These are phyloP conservation scores for Salix brachista DNA, from an alignment of 345 rosid genomes.

Conservation along the genomic window DNA sequence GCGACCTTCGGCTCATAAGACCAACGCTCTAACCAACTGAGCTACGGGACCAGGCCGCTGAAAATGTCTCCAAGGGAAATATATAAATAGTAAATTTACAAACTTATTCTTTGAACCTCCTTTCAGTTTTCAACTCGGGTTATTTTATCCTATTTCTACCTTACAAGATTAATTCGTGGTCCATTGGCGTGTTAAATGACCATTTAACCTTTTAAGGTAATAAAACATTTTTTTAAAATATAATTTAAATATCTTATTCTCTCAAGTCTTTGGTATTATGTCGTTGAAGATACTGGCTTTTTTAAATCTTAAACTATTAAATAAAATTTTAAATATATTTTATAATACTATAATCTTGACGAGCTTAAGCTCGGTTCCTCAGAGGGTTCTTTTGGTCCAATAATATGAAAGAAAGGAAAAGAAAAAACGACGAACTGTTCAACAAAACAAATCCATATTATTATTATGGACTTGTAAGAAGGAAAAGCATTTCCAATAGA, in stretches of 20 bases:
- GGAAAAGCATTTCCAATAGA: too few relatives aligned
- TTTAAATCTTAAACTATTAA: too few relatives aligned
- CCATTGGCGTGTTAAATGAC: not conserved
- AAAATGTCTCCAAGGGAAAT: fast-evolving
- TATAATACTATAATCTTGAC: not conserved
- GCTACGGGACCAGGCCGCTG: constrained; percentile 67
- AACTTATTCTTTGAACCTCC: not conserved
- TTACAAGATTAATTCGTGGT: not conserved
- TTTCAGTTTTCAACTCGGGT: not conserved
- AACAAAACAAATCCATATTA: not conserved
- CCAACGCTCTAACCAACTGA: constrained; percentile 99
- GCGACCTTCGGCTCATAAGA: constrained; percentile 42
- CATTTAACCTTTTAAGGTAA: too few relatives aligned
- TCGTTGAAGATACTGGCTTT: too few relatives aligned
- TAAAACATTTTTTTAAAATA: too few relatives aligned
- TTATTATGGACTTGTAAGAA: too few relatives aligned
- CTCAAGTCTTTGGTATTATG: too few relatives aligned
- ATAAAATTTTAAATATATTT: too few relatives aligned
- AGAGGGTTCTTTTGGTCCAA: not conserved
- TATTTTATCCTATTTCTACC: not conserved
- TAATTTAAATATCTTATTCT: too few relatives aligned
- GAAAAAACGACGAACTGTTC: not conserved
- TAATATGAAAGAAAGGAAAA: not conserved
- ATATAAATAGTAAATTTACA: too few relatives aligned
- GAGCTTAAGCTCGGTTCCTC: not conserved